phyloP scores from a whole-genome alignment of 108 stramenopile species.

The Cyclostephanos tholiformis region DNA sequence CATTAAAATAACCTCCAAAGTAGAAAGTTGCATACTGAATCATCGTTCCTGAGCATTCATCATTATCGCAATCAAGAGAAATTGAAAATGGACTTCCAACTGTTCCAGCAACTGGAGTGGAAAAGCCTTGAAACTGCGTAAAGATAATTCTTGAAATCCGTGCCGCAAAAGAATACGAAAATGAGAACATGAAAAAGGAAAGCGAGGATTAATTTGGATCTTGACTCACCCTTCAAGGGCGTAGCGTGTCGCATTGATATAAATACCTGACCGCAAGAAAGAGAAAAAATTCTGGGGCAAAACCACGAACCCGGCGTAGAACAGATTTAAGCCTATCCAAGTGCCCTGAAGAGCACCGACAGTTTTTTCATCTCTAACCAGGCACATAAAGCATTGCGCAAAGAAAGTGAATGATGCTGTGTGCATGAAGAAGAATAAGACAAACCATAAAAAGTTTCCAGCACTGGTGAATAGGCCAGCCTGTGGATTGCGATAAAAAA shows the following conservation, averaged over 20 bases:
- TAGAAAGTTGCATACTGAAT: conserved; percentile 34
- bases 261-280: conserved; percentile 27
- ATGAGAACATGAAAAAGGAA: neutral
- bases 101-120: conserved; percentile 19
- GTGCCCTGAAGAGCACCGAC: conserved; percentile 67
- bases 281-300: conserved; percentile 59
- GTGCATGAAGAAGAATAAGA: conserved; percentile 77
- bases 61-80: conserved; percentile 23
- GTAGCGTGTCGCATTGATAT: conserved; percentile 37
- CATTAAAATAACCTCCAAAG: conserved; percentile 45
- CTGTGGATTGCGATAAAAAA: conserved; percentile 3
- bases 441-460: conserved; percentile 44
- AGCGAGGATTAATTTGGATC: neutral
- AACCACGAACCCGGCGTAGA: conserved; percentile 79
- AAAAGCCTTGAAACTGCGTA: conserved; percentile 35
- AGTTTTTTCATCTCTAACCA: conserved; percentile 62
- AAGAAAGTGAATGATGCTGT: conserved; percentile 75
- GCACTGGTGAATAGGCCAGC: conserved; percentile 39
- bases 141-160: conserved; percentile 17
- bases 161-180: neutral
- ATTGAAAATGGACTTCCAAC: conserved; percentile 29
- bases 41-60: conserved; percentile 32
- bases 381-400: conserved; percentile 79
- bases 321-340: conserved; percentile 78
- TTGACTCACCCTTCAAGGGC: conserved; percentile 29